phyloP scores from a whole-genome alignment of 1,284 basidiomycete species.

The Papiliotrema flavescens region DNA sequence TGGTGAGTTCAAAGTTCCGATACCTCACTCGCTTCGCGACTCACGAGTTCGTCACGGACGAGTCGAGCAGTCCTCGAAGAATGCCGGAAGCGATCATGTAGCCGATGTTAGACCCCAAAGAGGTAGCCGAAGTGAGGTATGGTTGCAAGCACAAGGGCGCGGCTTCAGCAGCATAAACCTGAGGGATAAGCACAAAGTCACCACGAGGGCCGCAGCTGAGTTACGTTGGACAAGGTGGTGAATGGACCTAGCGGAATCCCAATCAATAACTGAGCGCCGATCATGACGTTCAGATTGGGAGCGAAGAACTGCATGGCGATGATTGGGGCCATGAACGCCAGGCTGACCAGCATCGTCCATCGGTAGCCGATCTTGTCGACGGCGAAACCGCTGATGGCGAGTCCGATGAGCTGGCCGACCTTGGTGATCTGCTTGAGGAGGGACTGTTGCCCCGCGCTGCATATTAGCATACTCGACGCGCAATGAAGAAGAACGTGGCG shows the following conservation, averaged over 20 bases:
- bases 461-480: constrained; percentile 9
- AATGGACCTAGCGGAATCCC: constrained; percentile 35
- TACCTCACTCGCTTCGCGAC: background rate
- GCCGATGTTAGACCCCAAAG: constrained; percentile 36
- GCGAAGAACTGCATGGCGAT: background rate
- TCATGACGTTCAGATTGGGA: constrained; percentile 3
- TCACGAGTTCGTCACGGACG: background rate
- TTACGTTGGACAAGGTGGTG: constrained; percentile 40
- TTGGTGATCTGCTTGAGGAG: constrained; percentile 4
- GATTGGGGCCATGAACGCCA: constrained; percentile 4
- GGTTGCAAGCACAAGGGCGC: constrained; percentile 19
- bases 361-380: constrained; percentile 9
- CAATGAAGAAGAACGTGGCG: background rate
- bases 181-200: constrained; percentile 16
- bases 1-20: constrained; percentile 8
- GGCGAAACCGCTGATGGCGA: constrained; percentile 9
- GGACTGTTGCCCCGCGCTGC: background rate
- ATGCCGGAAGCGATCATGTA: constrained; percentile 39
- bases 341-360: background rate
- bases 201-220: constrained; percentile 35
- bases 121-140: constrained; percentile 28
- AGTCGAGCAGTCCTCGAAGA: constrained; percentile 20
- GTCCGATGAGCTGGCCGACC: constrained; percentile 16
- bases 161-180: constrained; percentile 28
- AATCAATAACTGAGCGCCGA: background rate